Evolutionary conservation across 164 flowering plant genomes (phyloP).

Genomic region (Berberis thunbergii): DNA sequence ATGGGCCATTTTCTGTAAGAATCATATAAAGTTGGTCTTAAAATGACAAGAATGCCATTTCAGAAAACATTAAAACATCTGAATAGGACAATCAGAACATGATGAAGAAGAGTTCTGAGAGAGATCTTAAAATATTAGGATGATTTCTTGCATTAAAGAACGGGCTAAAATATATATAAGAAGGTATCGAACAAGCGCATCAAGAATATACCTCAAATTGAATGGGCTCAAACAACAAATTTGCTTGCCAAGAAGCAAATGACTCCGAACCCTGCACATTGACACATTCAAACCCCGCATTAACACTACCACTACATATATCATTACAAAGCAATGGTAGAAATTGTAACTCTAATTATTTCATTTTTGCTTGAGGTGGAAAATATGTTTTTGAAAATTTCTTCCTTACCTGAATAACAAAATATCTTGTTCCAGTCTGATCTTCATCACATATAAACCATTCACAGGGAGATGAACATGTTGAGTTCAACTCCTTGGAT

Average conservation of each 20-base stretch:
- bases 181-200: neutral
- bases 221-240: conserved; percentile 77
- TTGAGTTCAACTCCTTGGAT: conserved; percentile 72
- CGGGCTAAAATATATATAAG: neutral
- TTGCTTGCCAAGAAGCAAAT: conserved; percentile 97
- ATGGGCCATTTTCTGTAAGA: neutral
- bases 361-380: conserved; percentile 40
- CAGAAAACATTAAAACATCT: neutral
- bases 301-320: neutral
- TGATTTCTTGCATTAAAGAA: neutral
- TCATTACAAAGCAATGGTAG: neutral
- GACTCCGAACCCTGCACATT: conserved; percentile 86
- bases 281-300: neutral
- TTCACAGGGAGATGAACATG: conserved; percentile 76
- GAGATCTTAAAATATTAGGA: neutral
- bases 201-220: conserved; percentile 73
- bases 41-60: no score
- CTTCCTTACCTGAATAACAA: conserved; percentile 73
- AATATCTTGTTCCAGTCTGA: conserved; percentile 54
- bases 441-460: conserved; percentile 97
- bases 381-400: neutral
- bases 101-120: neutral
- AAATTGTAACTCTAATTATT: neutral
- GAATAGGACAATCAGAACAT: neutral
- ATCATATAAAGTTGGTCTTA: neutral